phyloP scores from a whole-genome alignment of 495 filamentous ascomycete genomes.

The Stereocaulon alpinum region DNA sequence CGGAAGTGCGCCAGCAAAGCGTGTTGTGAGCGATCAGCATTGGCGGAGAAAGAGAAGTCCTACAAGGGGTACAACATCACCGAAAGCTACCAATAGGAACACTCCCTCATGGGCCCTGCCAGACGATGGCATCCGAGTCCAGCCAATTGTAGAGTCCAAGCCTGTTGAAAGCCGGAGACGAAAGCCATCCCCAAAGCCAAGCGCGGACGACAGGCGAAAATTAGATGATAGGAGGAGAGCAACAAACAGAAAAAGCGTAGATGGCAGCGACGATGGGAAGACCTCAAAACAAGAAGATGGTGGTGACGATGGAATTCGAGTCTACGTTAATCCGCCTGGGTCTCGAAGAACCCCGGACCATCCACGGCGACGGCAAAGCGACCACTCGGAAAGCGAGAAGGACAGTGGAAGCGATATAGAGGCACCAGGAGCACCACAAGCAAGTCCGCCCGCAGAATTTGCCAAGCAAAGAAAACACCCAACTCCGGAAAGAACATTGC shows the following conservation, averaged over 20 bases:
- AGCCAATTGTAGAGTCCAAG: slow-evolving; percentile 36
- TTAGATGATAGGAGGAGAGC: neutral
- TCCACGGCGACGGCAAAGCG: slow-evolving; percentile 12
- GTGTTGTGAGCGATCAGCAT: slow-evolving; percentile 70
- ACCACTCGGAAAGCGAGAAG: slow-evolving; percentile 11
- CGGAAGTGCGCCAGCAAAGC: slow-evolving; percentile 56
- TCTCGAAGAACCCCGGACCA: slow-evolving; percentile 10
- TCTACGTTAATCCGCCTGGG: slow-evolving; percentile 18
- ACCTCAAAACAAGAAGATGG: slow-evolving; percentile 16
- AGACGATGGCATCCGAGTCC: slow-evolving; percentile 29
- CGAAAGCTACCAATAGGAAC: slow-evolving; percentile 27
- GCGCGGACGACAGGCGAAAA: slow-evolving; percentile 29
- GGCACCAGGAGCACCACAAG: neutral
- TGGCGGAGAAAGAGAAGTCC: slow-evolving; percentile 50
- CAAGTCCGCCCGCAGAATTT: neutral
- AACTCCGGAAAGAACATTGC: slow-evolving; percentile 2
- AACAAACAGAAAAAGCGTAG: neutral
- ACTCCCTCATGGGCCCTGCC: slow-evolving; percentile 44
- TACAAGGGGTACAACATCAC: slow-evolving; percentile 26
- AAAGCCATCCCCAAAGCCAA: slow-evolving; percentile 34
- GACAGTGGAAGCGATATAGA: neutral
- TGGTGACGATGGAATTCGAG: slow-evolving; percentile 21
- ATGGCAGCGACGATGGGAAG: slow-evolving; percentile 17
- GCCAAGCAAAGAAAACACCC: slow-evolving; percentile 3
- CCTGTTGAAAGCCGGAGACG: slow-evolving; percentile 27